These are phyloP conservation scores for Aspergillus quadricinctus DNA, from an alignment of 2,329 filamentous ascomycete species.

Conservation along the genomic window DNA sequence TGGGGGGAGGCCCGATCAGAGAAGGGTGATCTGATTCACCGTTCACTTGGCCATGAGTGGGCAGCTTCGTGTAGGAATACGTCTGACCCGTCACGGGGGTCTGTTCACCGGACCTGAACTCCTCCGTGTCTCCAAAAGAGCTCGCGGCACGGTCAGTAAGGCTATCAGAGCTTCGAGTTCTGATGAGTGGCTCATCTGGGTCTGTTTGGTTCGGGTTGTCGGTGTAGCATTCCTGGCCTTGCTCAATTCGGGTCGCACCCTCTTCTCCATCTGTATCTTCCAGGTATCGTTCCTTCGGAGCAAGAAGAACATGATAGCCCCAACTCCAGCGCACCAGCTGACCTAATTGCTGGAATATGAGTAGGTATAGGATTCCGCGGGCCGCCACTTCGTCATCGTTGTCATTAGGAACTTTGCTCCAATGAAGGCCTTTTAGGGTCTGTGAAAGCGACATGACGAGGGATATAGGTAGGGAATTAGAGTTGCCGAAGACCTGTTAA, in stretches of 20 bases:
- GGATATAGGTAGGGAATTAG: constrained; percentile 95
- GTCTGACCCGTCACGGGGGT: constrained; percentile 34
- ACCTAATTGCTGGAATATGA: constrained; percentile 96
- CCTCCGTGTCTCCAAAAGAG: constrained; percentile 12
- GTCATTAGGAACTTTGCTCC: constrained; percentile 84
- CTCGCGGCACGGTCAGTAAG: constrained; percentile 8
- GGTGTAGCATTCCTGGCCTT: constrained; percentile 37
- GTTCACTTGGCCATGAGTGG: constrained; percentile 17
- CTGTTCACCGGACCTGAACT: constrained; percentile 36
- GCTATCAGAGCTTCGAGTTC: constrained; percentile 31
- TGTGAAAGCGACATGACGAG: constrained; percentile 90
- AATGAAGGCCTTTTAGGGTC: constrained; percentile 86
- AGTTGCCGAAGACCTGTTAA: constrained; percentile 81
- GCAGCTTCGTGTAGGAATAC: constrained; percentile 34
- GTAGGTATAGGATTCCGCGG: constrained; percentile 86
- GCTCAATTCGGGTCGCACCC: constrained; percentile 31
- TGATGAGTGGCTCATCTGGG: constrained; percentile 33
- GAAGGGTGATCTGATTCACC: constrained; percentile 18
- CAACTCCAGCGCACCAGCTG: constrained; percentile 96
- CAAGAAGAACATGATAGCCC: constrained; percentile 94
- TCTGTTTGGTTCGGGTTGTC: constrained; percentile 38
- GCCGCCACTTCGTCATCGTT: constrained; percentile 94
- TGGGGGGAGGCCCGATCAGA: constrained; percentile 29
- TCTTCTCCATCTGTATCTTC: constrained; percentile 39
- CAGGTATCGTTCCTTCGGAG: constrained; percentile 62